Evolutionary conservation across 176 grass and related monocot genomes (phyloP).

Genomic region (Lolium perenne): DNA sequence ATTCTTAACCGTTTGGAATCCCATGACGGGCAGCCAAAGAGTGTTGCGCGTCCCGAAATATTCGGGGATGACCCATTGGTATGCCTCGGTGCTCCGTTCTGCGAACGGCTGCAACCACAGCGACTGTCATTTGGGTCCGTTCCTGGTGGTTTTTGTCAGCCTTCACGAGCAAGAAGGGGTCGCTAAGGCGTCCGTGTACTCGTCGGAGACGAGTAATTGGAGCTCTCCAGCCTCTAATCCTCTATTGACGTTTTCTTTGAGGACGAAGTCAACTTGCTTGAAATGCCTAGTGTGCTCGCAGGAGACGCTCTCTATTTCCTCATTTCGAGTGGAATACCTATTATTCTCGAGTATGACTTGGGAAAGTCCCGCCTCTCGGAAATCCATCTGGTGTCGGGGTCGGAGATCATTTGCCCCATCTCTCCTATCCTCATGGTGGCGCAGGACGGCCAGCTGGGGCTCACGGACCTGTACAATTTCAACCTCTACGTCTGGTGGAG

Average conservation of each 20-base stretch:
- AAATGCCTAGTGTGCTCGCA: neutral
- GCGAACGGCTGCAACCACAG: neutral
- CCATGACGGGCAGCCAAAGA: neutral
- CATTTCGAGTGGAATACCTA: neutral
- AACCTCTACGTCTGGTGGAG: neutral
- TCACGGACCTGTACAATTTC: neutral
- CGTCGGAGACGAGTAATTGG: neutral
- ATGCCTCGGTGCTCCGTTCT: neutral
- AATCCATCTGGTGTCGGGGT: neutral
- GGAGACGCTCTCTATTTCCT: neutral
- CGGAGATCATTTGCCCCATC: too few species aligned
- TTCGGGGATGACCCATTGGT: too few species aligned
- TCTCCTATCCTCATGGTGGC: neutral
- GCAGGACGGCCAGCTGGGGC: neutral
- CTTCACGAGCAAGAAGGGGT: neutral
- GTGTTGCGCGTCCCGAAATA: neutral
- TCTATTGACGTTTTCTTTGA: neutral
- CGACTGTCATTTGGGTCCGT: neutral
- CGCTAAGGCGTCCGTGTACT: neutral
- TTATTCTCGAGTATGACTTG: neutral
- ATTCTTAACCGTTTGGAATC: neutral
- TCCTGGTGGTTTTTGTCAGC: neutral
- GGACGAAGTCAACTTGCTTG: neutral
- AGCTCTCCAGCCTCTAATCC: neutral
- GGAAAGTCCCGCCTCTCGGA: neutral